Conservation (phyloP, 768 basidiomycete genomes). For the Lactarius tabidus region DNA sequence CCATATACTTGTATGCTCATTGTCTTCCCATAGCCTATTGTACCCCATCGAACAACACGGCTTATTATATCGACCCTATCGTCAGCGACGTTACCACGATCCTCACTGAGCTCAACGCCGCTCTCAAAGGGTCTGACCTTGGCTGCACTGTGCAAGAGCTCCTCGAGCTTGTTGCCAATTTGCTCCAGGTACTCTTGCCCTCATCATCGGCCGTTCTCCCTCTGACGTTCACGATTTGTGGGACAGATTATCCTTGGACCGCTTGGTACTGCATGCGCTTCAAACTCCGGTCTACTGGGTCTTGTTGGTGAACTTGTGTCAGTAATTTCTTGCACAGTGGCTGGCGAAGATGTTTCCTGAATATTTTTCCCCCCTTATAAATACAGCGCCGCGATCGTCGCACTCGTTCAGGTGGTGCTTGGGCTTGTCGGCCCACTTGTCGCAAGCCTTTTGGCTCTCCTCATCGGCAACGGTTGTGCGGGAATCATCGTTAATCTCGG, state of each 20-base stretch:
- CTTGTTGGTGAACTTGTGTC: constrained; percentile 10
- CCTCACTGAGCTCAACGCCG: not conserved
- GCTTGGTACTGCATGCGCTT: not conserved
- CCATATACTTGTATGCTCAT: not conserved
- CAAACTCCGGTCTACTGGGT: not conserved
- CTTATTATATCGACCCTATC: not conserved
- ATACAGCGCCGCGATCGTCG: not conserved
- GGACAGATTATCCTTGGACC: constrained; percentile 7
- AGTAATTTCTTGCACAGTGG: not conserved
- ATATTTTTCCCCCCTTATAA: not conserved
- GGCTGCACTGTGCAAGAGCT: constrained; percentile 3
- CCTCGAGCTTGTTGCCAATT: not conserved
- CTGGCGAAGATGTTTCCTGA: not conserved
- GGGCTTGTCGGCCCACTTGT: constrained; percentile 7
- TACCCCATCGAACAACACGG: not conserved
- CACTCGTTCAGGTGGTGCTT: constrained; percentile 13
- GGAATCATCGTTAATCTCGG: constrained; percentile 1
- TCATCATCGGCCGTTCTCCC: not conserved
- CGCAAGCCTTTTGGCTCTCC: constrained; percentile 6
- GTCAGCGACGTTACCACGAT: not conserved
- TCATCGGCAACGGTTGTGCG: constrained; percentile 16
- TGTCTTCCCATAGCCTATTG: not conserved
- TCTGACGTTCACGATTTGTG: not conserved
- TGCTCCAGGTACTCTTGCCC: not conserved
- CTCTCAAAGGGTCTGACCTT: not conserved